Conservation (phyloP, 108 stramenopile species). For the Tribonema minus region DNA sequence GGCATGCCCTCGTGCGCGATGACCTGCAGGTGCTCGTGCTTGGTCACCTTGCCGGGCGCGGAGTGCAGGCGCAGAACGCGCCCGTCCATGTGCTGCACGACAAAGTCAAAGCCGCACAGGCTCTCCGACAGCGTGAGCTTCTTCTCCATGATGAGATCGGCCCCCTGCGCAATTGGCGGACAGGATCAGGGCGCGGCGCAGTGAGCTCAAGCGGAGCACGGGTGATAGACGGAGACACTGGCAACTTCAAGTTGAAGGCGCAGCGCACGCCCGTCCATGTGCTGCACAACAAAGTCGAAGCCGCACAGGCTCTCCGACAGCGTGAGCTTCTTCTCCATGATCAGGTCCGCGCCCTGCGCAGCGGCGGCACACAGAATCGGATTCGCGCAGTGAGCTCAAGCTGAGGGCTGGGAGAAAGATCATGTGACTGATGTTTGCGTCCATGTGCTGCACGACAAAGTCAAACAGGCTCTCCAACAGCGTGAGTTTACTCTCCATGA, state of each 20-base stretch:
- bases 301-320: conserved; percentile 94
- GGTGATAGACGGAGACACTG: too few species aligned
- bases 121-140: conserved; percentile 85
- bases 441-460: too few species aligned
- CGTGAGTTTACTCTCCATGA: too few species aligned
- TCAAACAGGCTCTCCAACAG: not conserved
- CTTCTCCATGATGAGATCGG: conserved; percentile 86
- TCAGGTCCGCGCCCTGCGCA: conserved; percentile 92
- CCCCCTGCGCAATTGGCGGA: too few species aligned
- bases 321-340: conserved; percentile 80
- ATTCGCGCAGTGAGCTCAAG: not conserved
- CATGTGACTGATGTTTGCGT: not conserved
- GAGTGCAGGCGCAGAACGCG: conserved; percentile 75
- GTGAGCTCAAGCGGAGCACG: too few species aligned
- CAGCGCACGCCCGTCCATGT: conserved; percentile 82
- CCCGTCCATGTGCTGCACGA: conserved; percentile 81
- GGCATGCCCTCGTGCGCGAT: conserved; percentile 86
- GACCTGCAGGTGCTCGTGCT: conserved; percentile 72
- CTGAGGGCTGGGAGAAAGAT: not conserved
- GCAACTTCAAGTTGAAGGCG: too few species aligned
- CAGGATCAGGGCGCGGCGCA: too few species aligned
- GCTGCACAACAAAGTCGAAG: conserved; percentile 80
- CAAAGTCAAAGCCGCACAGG: conserved; percentile 89
- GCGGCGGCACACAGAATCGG: not conserved
- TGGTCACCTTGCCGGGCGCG: conserved; percentile 73